Base-by-base conservation (phyloP, 2,329 filamentous ascomycete genomes). In the Diplodia seriata region DNA sequence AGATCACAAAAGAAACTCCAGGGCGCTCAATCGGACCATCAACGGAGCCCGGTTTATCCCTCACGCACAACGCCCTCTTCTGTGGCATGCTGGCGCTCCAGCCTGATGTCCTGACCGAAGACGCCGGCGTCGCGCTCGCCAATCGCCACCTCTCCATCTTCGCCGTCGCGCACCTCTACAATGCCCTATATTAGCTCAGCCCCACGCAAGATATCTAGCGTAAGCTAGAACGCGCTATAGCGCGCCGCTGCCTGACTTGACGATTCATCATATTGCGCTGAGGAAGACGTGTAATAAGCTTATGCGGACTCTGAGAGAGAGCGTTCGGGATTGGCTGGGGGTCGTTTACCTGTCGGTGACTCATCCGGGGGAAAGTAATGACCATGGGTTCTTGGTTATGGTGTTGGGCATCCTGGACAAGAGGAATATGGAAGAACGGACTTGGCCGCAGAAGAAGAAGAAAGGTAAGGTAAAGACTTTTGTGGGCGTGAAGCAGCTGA, bases 61-160 rank as follows among this genome's bases (percentile, higher is more conserved):
- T 56, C 53, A 56, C 53, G 18, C 53, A 56, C 31, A 56, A 56
- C 15, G 29, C 53, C 31, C 53, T 40, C n/a, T 33, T 43, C 3
- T 57, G 54, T 20, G 33, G 54, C 36, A 57, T 36, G 36, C 12
- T 57, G 11, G 54, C 54, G n/a, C 33, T 57, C 33, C 33, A 57
- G 18, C 54, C 43, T 2, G 33, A n/a, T 20, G 9, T 57, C 31
- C 20, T 20, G n/a, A 57, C 33, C 54, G 36, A 57, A 57, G 54
- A 33, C 1, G 36, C 54, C 33, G 54, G 54, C 36, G 29, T 57
- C 6, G 33, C 54, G 11, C 54, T 57, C 54, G 40, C 33, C 36
- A 57, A 57, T 20, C 54, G 40, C 54, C 54, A 43, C 18, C 54
- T 57, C 54, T 57, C 54, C 31, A 38, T 57, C 54, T 43, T 57